Evolutionary conservation across 345 rosid genomes (phyloP), one percentile per base, ranked within the genome.

Genomic region (Populus pruinosa): DNA sequence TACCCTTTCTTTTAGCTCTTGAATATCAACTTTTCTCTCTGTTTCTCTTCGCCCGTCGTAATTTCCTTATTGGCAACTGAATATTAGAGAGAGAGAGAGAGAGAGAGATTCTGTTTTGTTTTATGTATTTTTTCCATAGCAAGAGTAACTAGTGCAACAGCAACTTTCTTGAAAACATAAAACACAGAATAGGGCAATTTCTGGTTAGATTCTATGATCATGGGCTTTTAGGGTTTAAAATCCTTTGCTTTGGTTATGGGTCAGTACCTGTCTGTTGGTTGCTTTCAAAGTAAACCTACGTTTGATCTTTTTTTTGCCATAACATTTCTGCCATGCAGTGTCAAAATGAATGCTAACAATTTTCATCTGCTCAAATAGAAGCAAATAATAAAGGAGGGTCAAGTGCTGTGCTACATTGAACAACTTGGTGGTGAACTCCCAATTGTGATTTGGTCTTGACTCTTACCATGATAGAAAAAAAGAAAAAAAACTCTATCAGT

Each of bases 311-410:
- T n/a, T 23, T 71, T 53, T 69, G 14, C 39, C 33, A 23, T 53
- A 21, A 5, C 31, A 20, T 23, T 49, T 43, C 18, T 72, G 20
- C 47, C 25, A 29, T 66, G 64, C n/a, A 59, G 8, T 78, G 59
- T 36, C 31, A 66, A 70, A 78, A 65, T 33, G 49, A 25, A 70
- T 75, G 74, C 76, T 87, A n/a, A 72, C 17, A 68, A 70, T 39
- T 17, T 76, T 65, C 63, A 38, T 77, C 61, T 71, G 69, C 71
- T 47, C 41, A 77, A 53, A 82, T 91, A 93, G 98, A 93, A 93
- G 83, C 97, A 94, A 83, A 83, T 72, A 55, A 95, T 93, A 77
- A 94, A 88, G 83, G 97, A 94, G 86, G 97, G 98, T n/a, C 92
- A 91, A 86, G 88, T 91, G 74, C 82, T 94, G 20, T 91, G 98